Evolutionary conservation across 495 filamentous ascomycete genomes (phyloP).

Genomic region (Trichoderma reesei): DNA sequence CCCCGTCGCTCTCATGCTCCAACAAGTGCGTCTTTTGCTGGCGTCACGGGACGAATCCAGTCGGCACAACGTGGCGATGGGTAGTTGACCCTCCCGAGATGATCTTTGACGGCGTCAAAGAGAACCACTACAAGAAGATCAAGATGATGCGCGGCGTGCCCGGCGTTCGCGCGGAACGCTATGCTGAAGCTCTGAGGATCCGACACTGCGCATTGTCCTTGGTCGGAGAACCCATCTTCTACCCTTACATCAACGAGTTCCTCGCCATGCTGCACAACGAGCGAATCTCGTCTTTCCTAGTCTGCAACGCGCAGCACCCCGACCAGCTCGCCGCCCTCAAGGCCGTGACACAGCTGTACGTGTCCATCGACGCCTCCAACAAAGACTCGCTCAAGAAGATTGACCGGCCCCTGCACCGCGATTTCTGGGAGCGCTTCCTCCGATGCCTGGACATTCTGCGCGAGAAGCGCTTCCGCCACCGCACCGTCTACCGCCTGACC

Average conservation of each 20-base stretch:
- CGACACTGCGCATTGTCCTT: conserved; percentile 83
- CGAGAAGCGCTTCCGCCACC: conserved; percentile 67
- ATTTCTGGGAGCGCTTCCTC: conserved; percentile 95
- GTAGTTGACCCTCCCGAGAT: conserved; percentile 79
- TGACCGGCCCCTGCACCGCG: conserved; percentile 83
- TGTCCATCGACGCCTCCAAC: conserved; percentile 90
- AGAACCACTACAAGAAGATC: conserved; percentile 91
- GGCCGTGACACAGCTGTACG: conserved; percentile 88
- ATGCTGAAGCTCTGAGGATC: conserved; percentile 85
- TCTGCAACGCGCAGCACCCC: conserved; percentile 97
- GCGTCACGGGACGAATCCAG: conserved; percentile 94
- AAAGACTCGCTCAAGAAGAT: conserved; percentile 77
- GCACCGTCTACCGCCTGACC: conserved; percentile 91
- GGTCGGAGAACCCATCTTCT: conserved; percentile 95
- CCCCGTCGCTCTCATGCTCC: conserved; percentile 86
- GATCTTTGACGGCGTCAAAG: conserved; percentile 83
- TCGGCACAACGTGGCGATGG: conserved; percentile 95
- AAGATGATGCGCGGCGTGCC: conserved; percentile 92
- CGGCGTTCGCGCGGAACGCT: conserved; percentile 82
- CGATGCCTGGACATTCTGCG: conserved; percentile 82
- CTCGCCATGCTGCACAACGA: conserved; percentile 69
- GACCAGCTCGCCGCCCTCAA: conserved; percentile 73
- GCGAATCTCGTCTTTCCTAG: conserved; percentile 85
- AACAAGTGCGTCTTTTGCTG: conserved; percentile 99
- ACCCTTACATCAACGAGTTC: conserved; percentile 92